phyloP scores from a whole-genome alignment of 768 basidiomycete genomes.

The Leucocoprinus leucothites region DNA sequence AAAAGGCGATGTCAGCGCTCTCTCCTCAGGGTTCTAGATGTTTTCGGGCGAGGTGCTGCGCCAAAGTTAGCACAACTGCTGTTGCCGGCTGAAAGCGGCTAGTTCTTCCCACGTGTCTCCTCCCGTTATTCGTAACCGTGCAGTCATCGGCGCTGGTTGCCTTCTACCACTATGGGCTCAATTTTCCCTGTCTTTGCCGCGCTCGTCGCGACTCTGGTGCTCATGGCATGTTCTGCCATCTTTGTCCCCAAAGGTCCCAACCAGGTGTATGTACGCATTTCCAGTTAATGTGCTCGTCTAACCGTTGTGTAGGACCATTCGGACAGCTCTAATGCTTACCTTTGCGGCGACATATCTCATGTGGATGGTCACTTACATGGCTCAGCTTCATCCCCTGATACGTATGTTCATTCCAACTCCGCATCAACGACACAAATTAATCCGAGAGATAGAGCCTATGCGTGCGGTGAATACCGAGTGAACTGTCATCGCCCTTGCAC shows the following conservation, averaged over 20 bases:
- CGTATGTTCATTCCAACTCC: constrained; percentile 41
- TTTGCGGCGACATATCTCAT: constrained; percentile 87
- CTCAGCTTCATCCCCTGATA: constrained; percentile 89
- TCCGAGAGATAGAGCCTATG: constrained; percentile 17
- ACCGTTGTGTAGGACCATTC: constrained; percentile 61
- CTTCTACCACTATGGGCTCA: constrained; percentile 53
- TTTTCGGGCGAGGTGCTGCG: too few relatives aligned
- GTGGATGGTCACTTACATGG: constrained; percentile 98
- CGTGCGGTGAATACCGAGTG: constrained; percentile 16
- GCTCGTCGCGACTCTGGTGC: constrained; percentile 58
- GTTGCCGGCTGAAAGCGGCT: not conserved
- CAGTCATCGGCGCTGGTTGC: not conserved
- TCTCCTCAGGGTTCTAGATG: too few relatives aligned
- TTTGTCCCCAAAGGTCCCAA: constrained; percentile 83
- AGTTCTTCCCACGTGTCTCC: not conserved
- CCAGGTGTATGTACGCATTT: constrained; percentile 66
- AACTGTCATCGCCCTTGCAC: constrained; percentile 2
- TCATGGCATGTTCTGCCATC: constrained; percentile 64
- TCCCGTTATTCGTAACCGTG: too few relatives aligned
- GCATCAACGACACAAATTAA: not conserved
- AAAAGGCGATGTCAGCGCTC: too few relatives aligned
- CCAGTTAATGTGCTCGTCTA: not conserved
- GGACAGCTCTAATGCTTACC: constrained; percentile 76
- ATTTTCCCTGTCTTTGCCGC: constrained; percentile 67
- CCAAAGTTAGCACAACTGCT: not conserved